Base-by-base conservation (phyloP, 2,329 filamentous ascomycete genomes). In the Drechslerella coelobrocha region DNA sequence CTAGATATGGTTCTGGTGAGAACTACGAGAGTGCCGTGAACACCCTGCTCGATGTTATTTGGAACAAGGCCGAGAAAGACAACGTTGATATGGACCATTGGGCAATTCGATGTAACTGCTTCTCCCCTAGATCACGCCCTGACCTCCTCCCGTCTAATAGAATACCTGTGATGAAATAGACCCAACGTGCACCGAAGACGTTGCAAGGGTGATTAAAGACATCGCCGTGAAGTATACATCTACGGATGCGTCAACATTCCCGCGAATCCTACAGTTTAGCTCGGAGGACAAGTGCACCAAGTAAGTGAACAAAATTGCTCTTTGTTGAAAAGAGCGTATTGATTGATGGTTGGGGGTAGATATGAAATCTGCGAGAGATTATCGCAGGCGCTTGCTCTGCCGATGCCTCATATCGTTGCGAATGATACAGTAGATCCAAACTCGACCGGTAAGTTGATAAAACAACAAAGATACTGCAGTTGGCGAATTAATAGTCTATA, bases 241-340 rank as follows among this genome's bases (percentile, higher is more conserved):
- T 2, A 79, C 81, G 10, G 81, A 84, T 37, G 80, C 82, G 54
- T 78, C 81, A 9, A 77, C 81, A 14, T 80, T 96, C 39, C 92
- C 92, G 0, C 81, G 77, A 26, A 84, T 92, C 45, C 82, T 96
- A 17, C 92, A 97, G 60, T 96, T 96, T 80, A 90, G 89, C 2
- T 91, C 90, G 48, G 91, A 96, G 79, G 90, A 96, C 75, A 85
- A 83, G 73, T 89, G 88, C 82, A 96, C 92, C 50, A 96, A 96
- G 81, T 47, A 68, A 5, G 51, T 19, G 7, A 3, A 45, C 29
- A 21, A 26, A 31, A 1, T 19, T 24, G 19, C 8, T 12, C 3
- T 54, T 26, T 17, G 21, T 41, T 53, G 31, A 50, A 51, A 12
- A 8, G 27, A 17, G 47, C 23, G 47, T 27, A n/a, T 23, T 60